Conservation (phyloP, 305 asterid genomes). For the Euphrasia arctica region DNA sequence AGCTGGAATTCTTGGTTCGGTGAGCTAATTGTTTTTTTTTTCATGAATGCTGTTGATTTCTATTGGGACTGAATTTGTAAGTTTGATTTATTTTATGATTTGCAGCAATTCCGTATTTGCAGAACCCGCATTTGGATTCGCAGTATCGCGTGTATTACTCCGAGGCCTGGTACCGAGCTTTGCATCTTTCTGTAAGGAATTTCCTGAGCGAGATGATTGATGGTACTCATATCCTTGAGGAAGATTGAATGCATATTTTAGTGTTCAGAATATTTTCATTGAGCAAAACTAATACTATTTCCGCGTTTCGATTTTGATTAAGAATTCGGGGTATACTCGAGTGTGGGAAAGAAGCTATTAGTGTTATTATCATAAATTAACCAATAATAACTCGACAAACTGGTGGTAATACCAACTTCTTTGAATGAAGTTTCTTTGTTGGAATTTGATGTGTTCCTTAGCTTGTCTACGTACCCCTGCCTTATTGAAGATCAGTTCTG, state of each 20-base stretch:
- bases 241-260: slow-evolving; percentile 25
- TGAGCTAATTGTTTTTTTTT: slow-evolving; percentile 23
- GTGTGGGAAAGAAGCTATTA: not conserved
- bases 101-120: slow-evolving; percentile 84
- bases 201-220: slow-evolving; percentile 79
- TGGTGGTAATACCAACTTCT: slow-evolving; percentile 18
- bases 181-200: slow-evolving; percentile 74
- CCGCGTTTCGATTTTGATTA: slow-evolving; percentile 5
- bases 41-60: not conserved
- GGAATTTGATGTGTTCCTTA: slow-evolving; percentile 51
- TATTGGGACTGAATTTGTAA: slow-evolving; percentile 18
- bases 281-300: not conserved
- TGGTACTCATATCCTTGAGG: slow-evolving; percentile 87
- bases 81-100: slow-evolving; percentile 17
- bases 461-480: slow-evolving; percentile 92
- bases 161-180: slow-evolving; percentile 78
- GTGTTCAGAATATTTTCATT: not conserved
- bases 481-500: slow-evolving; percentile 84
- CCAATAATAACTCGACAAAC: slow-evolving; percentile 3
- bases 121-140: slow-evolving; percentile 82
- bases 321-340: too few species aligned
- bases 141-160: slow-evolving; percentile 75
- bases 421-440: slow-evolving; percentile 12
- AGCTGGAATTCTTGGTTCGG: slow-evolving; percentile 92
- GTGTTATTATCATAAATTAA: slow-evolving; percentile 1